phyloP scores from a whole-genome alignment of 2,329 filamentous ascomycete species.

The Pochonia chlamydosporia region DNA sequence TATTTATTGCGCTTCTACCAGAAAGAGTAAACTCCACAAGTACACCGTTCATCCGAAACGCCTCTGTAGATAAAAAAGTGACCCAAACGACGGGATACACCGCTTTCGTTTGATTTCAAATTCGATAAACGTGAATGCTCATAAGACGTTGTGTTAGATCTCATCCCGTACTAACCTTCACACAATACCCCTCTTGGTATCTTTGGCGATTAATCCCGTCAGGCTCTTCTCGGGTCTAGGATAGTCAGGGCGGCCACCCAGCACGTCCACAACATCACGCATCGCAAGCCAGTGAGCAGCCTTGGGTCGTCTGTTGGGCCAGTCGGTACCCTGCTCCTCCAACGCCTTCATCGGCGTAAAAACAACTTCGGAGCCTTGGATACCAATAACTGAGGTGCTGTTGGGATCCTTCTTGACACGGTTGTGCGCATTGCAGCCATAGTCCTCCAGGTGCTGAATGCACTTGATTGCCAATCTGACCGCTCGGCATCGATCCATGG shows the following conservation, averaged over 20 bases:
- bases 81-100: too few species aligned
- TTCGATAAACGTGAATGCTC: background rate
- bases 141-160: background rate
- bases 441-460: slow-evolving; percentile 83
- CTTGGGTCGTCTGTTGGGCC: slow-evolving; percentile 81
- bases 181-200: slow-evolving; percentile 49
- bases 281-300: slow-evolving; percentile 79
- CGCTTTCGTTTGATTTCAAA: too few species aligned
- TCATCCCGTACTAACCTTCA: background rate
- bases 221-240: slow-evolving; percentile 43
- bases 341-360: slow-evolving; percentile 77
- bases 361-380: slow-evolving; percentile 83
- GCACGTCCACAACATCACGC: slow-evolving; percentile 75
- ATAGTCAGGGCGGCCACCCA: slow-evolving; percentile 65
- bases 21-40: too few species aligned
- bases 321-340: slow-evolving; percentile 84
- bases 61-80: too few species aligned
- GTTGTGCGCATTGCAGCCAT: slow-evolving; percentile 57
- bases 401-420: slow-evolving; percentile 68
- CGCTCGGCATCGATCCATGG: slow-evolving; percentile 93
- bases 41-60: too few species aligned
- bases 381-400: slow-evolving; percentile 80
- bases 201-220: slow-evolving; percentile 50
- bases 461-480: slow-evolving; percentile 90
- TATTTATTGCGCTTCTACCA: background rate